Percentiles rank a stretch among this genome's conserved stretches.
phyloP scores from a whole-genome alignment of 139 green algal genomes.

The Volvox africanus region DNA sequence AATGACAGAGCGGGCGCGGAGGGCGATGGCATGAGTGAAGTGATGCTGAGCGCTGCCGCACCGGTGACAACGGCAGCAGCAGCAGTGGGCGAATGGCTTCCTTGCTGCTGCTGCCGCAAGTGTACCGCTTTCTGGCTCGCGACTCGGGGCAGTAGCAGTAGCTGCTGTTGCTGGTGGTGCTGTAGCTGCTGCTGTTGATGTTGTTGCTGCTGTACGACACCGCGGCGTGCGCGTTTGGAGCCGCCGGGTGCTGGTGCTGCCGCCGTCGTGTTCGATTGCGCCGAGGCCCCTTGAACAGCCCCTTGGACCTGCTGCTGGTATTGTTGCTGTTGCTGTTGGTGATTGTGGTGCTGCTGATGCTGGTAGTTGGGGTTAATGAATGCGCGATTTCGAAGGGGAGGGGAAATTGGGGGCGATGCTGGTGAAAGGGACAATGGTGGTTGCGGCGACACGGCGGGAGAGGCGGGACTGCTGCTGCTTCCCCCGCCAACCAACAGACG shows the following conservation, averaged over 20 bases:
- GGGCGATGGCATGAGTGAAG: neutral
- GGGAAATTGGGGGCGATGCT: neutral
- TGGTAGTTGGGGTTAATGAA: neutral
- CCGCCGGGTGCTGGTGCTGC: too few relatives aligned
- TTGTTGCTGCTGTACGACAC: neutral
- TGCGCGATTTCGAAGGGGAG: neutral
- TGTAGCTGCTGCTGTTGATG: neutral
- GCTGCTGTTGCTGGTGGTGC: neutral
- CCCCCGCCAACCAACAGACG: neutral
- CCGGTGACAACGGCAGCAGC: neutral
- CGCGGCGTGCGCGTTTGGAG: neutral
- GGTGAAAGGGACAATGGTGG: neutral
- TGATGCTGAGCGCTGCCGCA: neutral
- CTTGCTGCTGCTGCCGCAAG: neutral
- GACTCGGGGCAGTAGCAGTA: neutral
- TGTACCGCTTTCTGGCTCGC: neutral
- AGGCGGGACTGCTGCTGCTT: neutral
- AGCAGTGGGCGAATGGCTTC: too few relatives aligned
- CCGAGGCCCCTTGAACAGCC: too few relatives aligned
- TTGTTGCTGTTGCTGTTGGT: neutral
- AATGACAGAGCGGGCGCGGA: too few relatives aligned
- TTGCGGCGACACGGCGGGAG: neutral
- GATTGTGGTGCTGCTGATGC: neutral
- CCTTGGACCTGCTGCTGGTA: too few relatives aligned
- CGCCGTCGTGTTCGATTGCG: too few relatives aligned